Base-by-base conservation (phyloP, 768 basidiomycete species). In the Leccinum incarnatum region DNA sequence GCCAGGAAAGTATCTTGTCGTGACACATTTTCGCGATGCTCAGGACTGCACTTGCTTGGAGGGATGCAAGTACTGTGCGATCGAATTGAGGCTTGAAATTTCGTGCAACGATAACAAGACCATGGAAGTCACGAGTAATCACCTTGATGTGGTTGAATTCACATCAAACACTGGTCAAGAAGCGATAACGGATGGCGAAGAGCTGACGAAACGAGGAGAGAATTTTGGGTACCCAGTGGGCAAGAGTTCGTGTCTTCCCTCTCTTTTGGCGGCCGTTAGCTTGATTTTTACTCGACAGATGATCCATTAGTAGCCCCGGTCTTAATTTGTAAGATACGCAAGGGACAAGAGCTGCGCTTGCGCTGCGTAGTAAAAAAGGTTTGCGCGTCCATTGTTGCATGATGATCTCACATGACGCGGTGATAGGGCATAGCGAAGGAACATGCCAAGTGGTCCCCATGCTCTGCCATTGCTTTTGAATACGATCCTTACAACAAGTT, bases 401-500 rank as follows among this genome's bases (percentile, higher is more conserved):
- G 32, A 30, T 29, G 53, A 30, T 36, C 49, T 37, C 23, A 57
- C 58, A 49, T 45, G 54, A 21, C 23, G 32, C 14, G 21, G 21
- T 47, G 36, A n/a, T 67, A 98, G 96, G 96, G 96, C 45, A 88
- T 97, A 59, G 94, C 96, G 4, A 98, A 98, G 78, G 94, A 97
- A 72, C 97, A 99, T 70, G 95, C 97, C 12, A 99, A 99, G 76
- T 99, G 96, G 93, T 96, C 94, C 0, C 96, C 97, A 12, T 91
- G 95, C 60, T 91, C 94, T 2, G 94, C 97, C 8, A 88, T 99
- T 17, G 85, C 88, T 8, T 98, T 96, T 63, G 97, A 99, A 76
- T 99, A 99, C 62, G 97, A 99, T 74, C 97, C 97, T 12, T 83
- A 98, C 79, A 99, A 99, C 77, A 94, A 94, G 73, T 80, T 99